Evolutionary conservation across 1,139 yeast genomes (phyloP).

Genomic region (Saccharomyces hybrid): DNA sequence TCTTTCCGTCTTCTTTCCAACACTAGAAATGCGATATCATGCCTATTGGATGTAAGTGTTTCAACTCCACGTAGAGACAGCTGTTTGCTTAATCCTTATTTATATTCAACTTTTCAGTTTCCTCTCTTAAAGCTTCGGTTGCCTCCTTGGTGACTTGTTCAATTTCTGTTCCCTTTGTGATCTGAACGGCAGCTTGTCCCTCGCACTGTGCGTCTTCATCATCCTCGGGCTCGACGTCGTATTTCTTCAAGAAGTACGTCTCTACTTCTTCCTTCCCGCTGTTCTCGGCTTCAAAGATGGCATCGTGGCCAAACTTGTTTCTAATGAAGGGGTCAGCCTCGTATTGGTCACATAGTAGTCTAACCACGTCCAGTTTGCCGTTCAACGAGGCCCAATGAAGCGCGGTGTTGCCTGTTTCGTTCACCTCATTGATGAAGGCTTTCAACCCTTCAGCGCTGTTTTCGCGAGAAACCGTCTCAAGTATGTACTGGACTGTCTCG

Average conservation of each 20-base stretch:
- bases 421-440: conserved; percentile 46
- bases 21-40: not conserved
- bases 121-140: conserved; percentile 24
- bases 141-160: conserved; percentile 38
- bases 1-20: not conserved
- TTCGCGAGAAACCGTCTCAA: conserved; percentile 38
- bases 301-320: conserved; percentile 72
- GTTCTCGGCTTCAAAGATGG: conserved; percentile 82
- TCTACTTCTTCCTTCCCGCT: conserved; percentile 59
- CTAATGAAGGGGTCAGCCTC: conserved; percentile 74
- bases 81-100: not conserved
- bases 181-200: conserved; percentile 27
- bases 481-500: conserved; percentile 54
- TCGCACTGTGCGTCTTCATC: conserved; percentile 37
- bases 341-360: conserved; percentile 62
- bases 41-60: not conserved
- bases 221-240: conserved; percentile 58
- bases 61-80: not conserved
- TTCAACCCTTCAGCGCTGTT: conserved; percentile 37
- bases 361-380: conserved; percentile 70
- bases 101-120: conserved; percentile 18
- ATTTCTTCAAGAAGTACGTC: conserved; percentile 64
- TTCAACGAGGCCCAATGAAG: conserved; percentile 93
- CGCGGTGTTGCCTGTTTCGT: conserved; percentile 85
- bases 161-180: conserved; percentile 36